Evolutionary conservation across 805 yeast species (phyloP), one percentile per base, ranked within the genome.

Genomic region (Saccharomyces eubayanus): DNA sequence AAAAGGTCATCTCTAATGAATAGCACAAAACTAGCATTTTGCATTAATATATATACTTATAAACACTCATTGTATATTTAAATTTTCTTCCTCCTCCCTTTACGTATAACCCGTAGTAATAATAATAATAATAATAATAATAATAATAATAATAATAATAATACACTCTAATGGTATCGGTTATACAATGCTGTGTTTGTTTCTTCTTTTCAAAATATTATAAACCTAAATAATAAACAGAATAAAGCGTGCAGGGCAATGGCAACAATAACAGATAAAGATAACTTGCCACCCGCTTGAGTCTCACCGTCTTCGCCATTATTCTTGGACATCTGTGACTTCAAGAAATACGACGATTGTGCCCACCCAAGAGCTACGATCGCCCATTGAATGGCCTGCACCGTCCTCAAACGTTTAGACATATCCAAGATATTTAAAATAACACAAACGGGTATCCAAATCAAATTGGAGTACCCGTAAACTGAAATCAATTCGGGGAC

Each of bases 371-470:
- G 20, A 2, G 46, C 53, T 14, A 55, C 30, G 2, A 59, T 10
- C 8, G 31, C 47, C 55, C 56, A 55, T 56, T 54, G 47, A 10
- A 53, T 14, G 2, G 50, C 46, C 1, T 12, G 8, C 1, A 51
- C 29, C 20, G 40, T 31, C 31, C 48, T 56, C 2, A n/a, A 21
- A 14, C 30, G 29, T 6, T 27, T 50, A 24, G 48, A 52, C 36
- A 41, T 40, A 28, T 55, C 46, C 21, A 59, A 45, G 24, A 58
- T 47, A 55, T 58, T 59, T 16, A 56, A 28, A 9, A 58, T 41
- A 1, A 84, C 65, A 0, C 91, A 84, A 24, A 89, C 84, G 0
- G 96, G 95, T n/a, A 87, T 72, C 97, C 97, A 91, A 54, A 83
- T 78, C 5, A 85, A 71, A 62, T 86, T 87, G 20, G 96, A 79